A percentile compares a stretch with the other conserved stretches of the same genome.
Conservation (phyloP, 805 yeast species). For the Myxozyma sirexii region DNA sequence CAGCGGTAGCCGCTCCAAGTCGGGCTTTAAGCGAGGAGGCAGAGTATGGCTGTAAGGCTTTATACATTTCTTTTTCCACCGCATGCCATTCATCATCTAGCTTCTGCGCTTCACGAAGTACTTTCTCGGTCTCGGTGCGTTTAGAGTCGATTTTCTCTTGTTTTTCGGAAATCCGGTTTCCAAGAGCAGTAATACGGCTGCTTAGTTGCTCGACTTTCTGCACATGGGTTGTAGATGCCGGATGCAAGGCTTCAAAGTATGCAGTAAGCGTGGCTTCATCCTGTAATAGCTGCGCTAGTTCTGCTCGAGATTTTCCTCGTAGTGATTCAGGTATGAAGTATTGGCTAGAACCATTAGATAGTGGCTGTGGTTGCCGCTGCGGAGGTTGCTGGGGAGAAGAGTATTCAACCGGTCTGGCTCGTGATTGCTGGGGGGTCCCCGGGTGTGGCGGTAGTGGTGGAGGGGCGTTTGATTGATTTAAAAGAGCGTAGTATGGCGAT, state of each 20-base stretch:
- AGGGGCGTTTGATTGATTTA: neutral
- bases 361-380: neutral
- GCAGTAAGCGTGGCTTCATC: constrained; percentile 12
- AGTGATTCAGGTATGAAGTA: constrained; percentile 16
- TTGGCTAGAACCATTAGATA: neutral
- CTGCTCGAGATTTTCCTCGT: constrained; percentile 17
- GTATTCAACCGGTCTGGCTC: too few species aligned
- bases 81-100: constrained; percentile 24
- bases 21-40: constrained; percentile 7
- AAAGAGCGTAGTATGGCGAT: constrained; percentile 8
- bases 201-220: constrained; percentile 9
- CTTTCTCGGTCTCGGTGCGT: constrained; percentile 12
- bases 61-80: constrained; percentile 18
- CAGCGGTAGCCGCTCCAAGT: constrained; percentile 29
- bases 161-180: constrained; percentile 12
- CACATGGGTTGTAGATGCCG: constrained; percentile 7
- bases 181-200: constrained; percentile 6
- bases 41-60: constrained; percentile 21
- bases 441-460: constrained; percentile 16
- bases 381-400: neutral
- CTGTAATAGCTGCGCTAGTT: constrained; percentile 5
- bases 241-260: constrained; percentile 25
- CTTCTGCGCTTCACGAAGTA: constrained; percentile 18
- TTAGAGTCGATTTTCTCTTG: neutral
- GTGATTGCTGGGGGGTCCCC: constrained; percentile 4